phyloP scores from a whole-genome alignment of 2,329 filamentous ascomycete species.

The Ophiosphaerella korrae region DNA sequence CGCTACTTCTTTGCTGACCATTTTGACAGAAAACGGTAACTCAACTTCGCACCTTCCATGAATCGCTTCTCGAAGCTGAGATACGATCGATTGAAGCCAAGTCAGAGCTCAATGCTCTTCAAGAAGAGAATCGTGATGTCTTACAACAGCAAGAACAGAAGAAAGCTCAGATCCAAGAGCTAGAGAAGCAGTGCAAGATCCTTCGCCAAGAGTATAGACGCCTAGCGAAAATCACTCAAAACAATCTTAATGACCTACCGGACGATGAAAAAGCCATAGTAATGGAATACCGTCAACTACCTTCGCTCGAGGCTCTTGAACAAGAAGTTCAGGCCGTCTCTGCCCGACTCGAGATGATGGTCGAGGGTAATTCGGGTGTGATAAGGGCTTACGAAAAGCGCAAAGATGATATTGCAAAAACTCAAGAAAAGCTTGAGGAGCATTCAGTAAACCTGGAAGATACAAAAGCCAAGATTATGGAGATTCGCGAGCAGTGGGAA shows the following conservation, averaged over 20 bases:
- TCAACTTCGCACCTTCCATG: constrained; percentile 65
- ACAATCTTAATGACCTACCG: constrained; percentile 22
- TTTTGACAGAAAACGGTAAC: constrained; percentile 62
- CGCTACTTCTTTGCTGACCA: neutral
- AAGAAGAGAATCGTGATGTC: constrained; percentile 60
- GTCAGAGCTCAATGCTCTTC: constrained; percentile 78
- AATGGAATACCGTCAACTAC: constrained; percentile 20
- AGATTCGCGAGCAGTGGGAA: constrained; percentile 78
- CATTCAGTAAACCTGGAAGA: constrained; percentile 61
- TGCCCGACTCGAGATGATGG: constrained; percentile 78
- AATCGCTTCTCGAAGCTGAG: constrained; percentile 70
- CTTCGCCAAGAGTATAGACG: constrained; percentile 18
- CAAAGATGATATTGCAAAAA: constrained; percentile 66
- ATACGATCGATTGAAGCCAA: constrained; percentile 76
- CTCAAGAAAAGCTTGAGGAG: constrained; percentile 64
- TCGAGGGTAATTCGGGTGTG: constrained; percentile 75
- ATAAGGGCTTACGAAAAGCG: constrained; percentile 69
- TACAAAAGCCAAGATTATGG: constrained; percentile 63
- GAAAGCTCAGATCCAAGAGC: constrained; percentile 15
- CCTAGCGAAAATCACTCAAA: constrained; percentile 21
- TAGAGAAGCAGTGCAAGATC: constrained; percentile 18
- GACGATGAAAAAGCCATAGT: constrained; percentile 33
- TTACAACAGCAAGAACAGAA: constrained; percentile 42
- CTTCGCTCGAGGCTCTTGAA: constrained; percentile 64
- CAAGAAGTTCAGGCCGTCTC: constrained; percentile 75